Percentiles rank a stretch among this genome's conserved stretches.
Evolutionary conservation across 768 basidiomycete species (phyloP).

Genomic region (Psilocybe cubensis): DNA sequence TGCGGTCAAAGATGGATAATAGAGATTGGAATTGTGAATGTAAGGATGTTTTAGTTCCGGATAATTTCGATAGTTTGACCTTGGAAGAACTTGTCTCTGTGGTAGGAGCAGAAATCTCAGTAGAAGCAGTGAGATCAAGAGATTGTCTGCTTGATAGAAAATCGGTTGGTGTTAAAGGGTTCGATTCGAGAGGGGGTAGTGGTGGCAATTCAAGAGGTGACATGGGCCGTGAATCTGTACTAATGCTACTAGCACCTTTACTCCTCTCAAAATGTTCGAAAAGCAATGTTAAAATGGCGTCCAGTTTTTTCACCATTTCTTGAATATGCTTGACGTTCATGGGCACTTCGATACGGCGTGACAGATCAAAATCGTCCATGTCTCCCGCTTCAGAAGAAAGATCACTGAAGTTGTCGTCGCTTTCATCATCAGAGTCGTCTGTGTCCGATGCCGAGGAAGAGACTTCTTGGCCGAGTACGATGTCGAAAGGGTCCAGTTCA

Average conservation of each 20-base stretch:
- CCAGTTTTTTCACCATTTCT: conserved; percentile 91
- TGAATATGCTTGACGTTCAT: conserved; percentile 71
- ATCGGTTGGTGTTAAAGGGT: conserved; percentile 3
- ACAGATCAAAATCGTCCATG: conserved; percentile 36
- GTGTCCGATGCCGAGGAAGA: conserved; percentile 34
- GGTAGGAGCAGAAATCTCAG: neutral
- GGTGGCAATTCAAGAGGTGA: conserved; percentile 41
- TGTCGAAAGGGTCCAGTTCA: conserved; percentile 86
- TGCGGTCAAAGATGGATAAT: conserved; percentile 91
- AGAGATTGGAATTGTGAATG: conserved; percentile 82
- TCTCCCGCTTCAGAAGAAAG: conserved; percentile 73
- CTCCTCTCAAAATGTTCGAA: conserved; percentile 81
- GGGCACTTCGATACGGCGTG: conserved; percentile 42
- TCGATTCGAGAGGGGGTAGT: conserved; percentile 28
- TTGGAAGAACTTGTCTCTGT: conserved; percentile 10
- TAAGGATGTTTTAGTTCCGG: conserved; percentile 19
- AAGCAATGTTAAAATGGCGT: conserved; percentile 81
- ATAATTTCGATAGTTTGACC: conserved; percentile 5
- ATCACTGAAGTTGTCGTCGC: conserved; percentile 67
- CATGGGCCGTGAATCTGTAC: conserved; percentile 21
- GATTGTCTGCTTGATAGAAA: conserved; percentile 1
- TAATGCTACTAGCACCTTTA: conserved; percentile 26
- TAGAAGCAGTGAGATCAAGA: neutral
- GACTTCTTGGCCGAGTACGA: conserved; percentile 77
- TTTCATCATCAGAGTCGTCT: conserved; percentile 52